Percentiles rank a stretch among this genome's conserved stretches.
phyloP scores from a whole-genome alignment of 176 grass and related monocot genomes.

The Urochloa ruziziensis region DNA sequence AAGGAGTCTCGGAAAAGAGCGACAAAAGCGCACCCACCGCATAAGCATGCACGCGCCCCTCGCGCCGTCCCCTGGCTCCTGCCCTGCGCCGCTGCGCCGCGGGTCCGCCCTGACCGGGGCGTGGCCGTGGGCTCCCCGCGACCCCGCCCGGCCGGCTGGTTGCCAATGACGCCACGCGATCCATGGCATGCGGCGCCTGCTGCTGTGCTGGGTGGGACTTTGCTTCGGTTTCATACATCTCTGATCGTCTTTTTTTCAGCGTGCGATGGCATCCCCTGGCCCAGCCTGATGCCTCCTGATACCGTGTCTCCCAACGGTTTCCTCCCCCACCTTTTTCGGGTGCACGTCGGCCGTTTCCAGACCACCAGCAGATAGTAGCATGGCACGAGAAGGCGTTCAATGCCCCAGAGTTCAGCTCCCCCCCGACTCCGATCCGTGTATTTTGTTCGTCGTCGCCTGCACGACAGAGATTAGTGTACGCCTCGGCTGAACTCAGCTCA shows the following conservation, averaged over 20 bases:
- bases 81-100: not conserved
- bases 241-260: slow-evolving; percentile 32
- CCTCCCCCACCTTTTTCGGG: not conserved
- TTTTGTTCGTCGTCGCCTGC: not conserved
- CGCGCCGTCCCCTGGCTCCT: accelerated
- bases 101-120: not conserved
- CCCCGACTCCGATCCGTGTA: no score
- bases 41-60: slow-evolving; percentile 20
- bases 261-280: slow-evolving; percentile 19
- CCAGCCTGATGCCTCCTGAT: not conserved
- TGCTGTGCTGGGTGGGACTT: not conserved
- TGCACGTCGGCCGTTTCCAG: not conserved
- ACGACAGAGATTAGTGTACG: not conserved
- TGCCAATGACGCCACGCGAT: slow-evolving; percentile 14
- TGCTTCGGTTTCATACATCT: not conserved
- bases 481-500: not conserved
- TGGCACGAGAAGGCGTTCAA: not conserved
- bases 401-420: not conserved
- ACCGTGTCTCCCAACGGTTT: slow-evolving; percentile 15
- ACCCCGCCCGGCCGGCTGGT: not conserved
- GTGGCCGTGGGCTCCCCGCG: not conserved
- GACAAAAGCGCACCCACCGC: slow-evolving; percentile 29
- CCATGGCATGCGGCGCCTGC: not conserved
- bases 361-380: not conserved
- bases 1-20: slow-evolving; percentile 74